Percentiles rank a stretch among this genome's conserved stretches.
Conservation (phyloP, 192 early-diverging fungal species). For the Cladochytrium replicatum region DNA sequence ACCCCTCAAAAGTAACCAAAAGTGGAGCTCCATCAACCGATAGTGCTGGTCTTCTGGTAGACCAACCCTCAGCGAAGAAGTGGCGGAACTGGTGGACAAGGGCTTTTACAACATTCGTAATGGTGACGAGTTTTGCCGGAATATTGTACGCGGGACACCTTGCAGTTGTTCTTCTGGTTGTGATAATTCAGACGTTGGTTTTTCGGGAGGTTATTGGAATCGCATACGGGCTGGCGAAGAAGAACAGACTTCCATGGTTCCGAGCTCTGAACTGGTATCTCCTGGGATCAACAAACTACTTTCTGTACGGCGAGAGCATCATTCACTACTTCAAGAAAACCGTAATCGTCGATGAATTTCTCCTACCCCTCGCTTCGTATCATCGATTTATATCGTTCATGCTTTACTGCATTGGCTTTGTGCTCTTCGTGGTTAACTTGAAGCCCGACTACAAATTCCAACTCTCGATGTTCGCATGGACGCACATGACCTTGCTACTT, state of each 20-base stretch:
- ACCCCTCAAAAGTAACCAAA: too few relatives aligned
- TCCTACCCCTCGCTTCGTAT: slow-evolving; percentile 77
- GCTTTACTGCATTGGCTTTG: slow-evolving; percentile 79
- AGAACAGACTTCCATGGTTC: slow-evolving; percentile 84
- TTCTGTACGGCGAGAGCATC: slow-evolving; percentile 86
- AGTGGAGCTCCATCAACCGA: too few relatives aligned
- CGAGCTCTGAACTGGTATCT: slow-evolving; percentile 87
- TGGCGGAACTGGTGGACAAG: slow-evolving; percentile 63
- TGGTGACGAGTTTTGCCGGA: slow-evolving; percentile 77
- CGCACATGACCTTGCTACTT: slow-evolving; percentile 88
- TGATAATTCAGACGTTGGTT: slow-evolving; percentile 72
- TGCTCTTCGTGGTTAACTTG: slow-evolving; percentile 88
- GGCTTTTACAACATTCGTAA: slow-evolving; percentile 74
- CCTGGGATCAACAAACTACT: slow-evolving; percentile 81
- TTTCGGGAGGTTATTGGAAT: slow-evolving; percentile 92
- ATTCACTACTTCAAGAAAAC: slow-evolving; percentile 81
- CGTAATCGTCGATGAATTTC: slow-evolving; percentile 73
- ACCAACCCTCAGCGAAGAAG: slow-evolving; percentile 16
- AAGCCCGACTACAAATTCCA: slow-evolving; percentile 91
- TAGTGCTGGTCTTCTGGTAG: too few relatives aligned
- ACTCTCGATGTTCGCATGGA: slow-evolving; percentile 94
- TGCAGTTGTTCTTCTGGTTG: slow-evolving; percentile 78
- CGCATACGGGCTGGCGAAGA: slow-evolving; percentile 68
- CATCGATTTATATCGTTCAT: slow-evolving; percentile 90
- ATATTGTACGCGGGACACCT: slow-evolving; percentile 57